These are phyloP conservation scores for Pichia eremophila DNA, from an alignment of 805 yeast genomes.

Conservation along the genomic window DNA sequence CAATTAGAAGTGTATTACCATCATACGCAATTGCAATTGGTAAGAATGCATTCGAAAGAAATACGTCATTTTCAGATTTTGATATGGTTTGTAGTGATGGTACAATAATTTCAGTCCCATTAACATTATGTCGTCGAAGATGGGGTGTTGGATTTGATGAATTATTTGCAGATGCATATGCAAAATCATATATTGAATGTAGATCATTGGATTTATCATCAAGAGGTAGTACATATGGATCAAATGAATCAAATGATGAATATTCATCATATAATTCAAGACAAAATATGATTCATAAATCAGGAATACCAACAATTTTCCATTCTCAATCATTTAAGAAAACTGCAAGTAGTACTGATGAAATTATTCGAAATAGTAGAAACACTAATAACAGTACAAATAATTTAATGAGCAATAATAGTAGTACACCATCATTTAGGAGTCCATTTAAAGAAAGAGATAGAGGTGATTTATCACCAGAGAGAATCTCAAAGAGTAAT, in stretches of 20 bases:
- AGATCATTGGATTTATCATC: constrained; percentile 1
- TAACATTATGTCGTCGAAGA: constrained; percentile 52
- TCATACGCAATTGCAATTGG: constrained; percentile 73
- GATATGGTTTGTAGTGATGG: constrained; percentile 67
- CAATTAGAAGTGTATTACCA: constrained; percentile 62
- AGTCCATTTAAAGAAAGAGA: constrained; percentile 55
- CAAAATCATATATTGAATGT: constrained; percentile 38
- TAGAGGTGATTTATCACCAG: neutral
- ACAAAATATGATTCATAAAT: neutral
- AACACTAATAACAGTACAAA: neutral
- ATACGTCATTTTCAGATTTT: constrained; percentile 57
- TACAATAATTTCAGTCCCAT: constrained; percentile 53
- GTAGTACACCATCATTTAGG: constrained; percentile 42
- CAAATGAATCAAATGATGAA: constrained; percentile 11
- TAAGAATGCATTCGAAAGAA: constrained; percentile 61
- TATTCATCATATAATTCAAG: constrained; percentile 5
- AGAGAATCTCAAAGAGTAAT: constrained; percentile 9
- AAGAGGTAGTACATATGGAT: constrained; percentile 1
- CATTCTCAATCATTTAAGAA: no score
- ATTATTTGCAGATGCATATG: constrained; percentile 54
- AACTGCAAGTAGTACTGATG: neutral
- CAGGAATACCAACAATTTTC: no score
- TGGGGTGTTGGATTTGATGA: constrained; percentile 71
- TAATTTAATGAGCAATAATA: neutral
- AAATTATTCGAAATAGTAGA: neutral